phyloP scores from a whole-genome alignment of 2,329 filamentous ascomycete genomes.

The Phyllosticta ampelicida region DNA sequence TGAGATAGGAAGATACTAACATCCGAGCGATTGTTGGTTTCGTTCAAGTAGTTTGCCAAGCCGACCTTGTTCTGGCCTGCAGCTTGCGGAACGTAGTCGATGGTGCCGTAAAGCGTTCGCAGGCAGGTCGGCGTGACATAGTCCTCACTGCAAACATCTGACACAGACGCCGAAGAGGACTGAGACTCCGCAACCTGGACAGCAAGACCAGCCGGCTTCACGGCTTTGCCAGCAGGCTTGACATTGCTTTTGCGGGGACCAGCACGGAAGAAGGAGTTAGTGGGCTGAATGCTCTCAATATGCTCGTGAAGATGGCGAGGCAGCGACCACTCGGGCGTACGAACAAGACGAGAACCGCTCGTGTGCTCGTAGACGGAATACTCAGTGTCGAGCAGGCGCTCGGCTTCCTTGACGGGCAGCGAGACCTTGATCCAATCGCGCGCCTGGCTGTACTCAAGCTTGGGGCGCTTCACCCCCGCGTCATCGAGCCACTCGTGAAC shows the following conservation, averaged over 20 bases:
- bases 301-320: conserved; percentile 46
- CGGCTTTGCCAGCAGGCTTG: background rate
- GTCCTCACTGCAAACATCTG: conserved; percentile 25
- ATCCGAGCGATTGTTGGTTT: conserved; percentile 32
- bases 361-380: conserved; percentile 42
- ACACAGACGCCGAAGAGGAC: conserved; percentile 8
- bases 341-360: conserved; percentile 42
- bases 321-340: conserved; percentile 48
- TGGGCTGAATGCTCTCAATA: conserved; percentile 51
- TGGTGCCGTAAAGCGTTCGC: conserved; percentile 31
- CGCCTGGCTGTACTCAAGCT: conserved; percentile 38
- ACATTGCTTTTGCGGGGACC: conserved; percentile 15
- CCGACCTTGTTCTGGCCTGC: conserved; percentile 35
- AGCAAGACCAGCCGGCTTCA: background rate
- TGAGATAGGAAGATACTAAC: conserved; percentile 8
- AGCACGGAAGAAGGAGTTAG: conserved; percentile 45
- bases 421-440: conserved; percentile 48
- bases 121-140: conserved; percentile 34
- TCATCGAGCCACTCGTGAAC: conserved; percentile 47
- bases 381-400: conserved; percentile 42
- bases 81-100: conserved; percentile 32
- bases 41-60: conserved; percentile 40
- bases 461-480: conserved; percentile 36
- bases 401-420: conserved; percentile 41
- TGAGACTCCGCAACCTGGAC: background rate